These are phyloP conservation scores for Populus hybrid DNA, from an alignment of 441 rosid species.

Conservation along the genomic window DNA sequence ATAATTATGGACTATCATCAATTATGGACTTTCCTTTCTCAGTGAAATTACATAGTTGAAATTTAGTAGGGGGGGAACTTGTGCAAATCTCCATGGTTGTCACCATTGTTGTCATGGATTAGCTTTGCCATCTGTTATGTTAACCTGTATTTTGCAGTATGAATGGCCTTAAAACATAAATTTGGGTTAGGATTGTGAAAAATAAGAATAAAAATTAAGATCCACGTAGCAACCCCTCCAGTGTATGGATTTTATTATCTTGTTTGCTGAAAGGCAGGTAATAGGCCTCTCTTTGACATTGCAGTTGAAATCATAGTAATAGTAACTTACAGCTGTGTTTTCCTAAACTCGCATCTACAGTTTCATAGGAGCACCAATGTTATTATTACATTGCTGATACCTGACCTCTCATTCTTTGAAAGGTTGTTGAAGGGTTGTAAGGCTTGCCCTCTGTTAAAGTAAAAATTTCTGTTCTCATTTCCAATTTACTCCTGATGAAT, in stretches of 20 bases:
- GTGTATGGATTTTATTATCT: neutral
- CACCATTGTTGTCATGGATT: neutral
- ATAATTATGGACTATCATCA: neutral
- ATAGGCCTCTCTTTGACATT: neutral
- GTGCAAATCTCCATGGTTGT: neutral
- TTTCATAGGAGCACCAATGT: neutral
- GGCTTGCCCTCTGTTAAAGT: neutral
- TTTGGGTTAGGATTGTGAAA: neutral
- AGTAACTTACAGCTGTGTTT: neutral
- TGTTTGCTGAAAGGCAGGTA: neutral
- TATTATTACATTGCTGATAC: neutral
- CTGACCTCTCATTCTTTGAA: neutral
- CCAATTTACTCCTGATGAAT: neutral
- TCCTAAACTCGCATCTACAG: neutral
- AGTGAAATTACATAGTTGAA: neutral
- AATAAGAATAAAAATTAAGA: too few relatives aligned
- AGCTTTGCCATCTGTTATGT: neutral
- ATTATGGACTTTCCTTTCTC: neutral
- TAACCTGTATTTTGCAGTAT: neutral
- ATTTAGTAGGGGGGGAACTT: neutral
- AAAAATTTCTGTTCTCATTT: neutral
- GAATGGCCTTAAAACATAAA: neutral
- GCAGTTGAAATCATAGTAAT: neutral
- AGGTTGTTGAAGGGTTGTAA: neutral
- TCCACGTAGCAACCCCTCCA: neutral